These are phyloP conservation scores for Heliamphora pulchella DNA, from an alignment of 179 eudicot genomes.

Conservation along the genomic window DNA sequence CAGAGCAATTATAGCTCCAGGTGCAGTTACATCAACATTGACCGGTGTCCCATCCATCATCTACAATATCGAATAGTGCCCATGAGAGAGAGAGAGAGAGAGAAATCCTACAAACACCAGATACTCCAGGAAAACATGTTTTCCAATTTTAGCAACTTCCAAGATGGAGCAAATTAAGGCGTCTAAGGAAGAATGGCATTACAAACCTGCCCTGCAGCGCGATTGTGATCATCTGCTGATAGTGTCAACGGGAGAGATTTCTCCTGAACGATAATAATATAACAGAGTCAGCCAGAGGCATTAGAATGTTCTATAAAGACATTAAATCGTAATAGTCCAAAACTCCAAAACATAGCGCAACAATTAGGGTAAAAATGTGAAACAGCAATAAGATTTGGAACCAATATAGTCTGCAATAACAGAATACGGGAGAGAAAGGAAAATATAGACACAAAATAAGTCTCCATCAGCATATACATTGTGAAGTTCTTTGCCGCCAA, in stretches of 20 bases:
- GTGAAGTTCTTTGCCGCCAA: conserved; percentile 58
- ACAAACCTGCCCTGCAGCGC: conserved; percentile 70
- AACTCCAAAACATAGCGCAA: neutral
- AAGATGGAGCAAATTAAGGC: conserved; percentile 10
- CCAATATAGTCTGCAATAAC: neutral
- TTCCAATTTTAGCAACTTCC: neutral
- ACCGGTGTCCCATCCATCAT: conserved; percentile 62
- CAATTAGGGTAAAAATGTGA: neutral
- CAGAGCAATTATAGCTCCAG: conserved; percentile 88
- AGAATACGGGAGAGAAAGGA: neutral
- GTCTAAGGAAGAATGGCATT: conserved; percentile 4
- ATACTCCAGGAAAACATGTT: neutral
- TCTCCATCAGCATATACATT: conserved; percentile 30
- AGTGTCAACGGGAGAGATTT: conserved; percentile 31
- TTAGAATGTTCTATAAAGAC: neutral
- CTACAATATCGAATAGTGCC: conserved; percentile 26
- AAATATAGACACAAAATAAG: neutral
- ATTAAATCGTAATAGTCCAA: neutral
- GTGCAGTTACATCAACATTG: conserved; percentile 95
- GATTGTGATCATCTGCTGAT: conserved; percentile 52
- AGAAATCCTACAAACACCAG: neutral
- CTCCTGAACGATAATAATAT: conserved; percentile 36
- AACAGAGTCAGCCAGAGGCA: conserved; percentile 8
- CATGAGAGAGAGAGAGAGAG: conserved; percentile 8
- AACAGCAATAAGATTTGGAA: neutral